Percentiles rank a stretch among this genome's conserved stretches.
Conservation (phyloP, 2,329 filamentous ascomycete genomes). For the Beauveria australis region DNA sequence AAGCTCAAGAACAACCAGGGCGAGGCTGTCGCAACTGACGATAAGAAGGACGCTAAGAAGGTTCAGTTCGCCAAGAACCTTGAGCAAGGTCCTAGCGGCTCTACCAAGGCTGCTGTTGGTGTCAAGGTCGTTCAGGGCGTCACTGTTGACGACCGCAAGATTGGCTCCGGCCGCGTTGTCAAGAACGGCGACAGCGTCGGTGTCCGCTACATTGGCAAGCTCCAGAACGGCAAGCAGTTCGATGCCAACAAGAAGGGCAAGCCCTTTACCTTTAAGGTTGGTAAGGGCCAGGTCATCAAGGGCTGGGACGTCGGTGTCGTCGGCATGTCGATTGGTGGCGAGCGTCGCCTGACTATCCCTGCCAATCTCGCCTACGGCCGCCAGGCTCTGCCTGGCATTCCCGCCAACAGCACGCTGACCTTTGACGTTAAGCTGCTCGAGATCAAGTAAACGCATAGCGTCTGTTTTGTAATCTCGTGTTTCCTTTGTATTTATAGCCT, state of each 20-base stretch:
- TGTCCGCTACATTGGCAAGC: constrained; percentile 98
- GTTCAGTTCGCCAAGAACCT: constrained; percentile 99
- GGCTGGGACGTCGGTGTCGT: constrained; percentile 93
- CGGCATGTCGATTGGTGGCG: constrained; percentile 88
- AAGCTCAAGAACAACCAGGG: constrained; percentile 99
- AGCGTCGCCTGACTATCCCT: constrained; percentile 87
- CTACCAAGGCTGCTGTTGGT: constrained; percentile 51
- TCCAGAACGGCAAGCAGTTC: constrained; percentile 88
- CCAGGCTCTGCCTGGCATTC: constrained; percentile 75
- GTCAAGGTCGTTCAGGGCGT: constrained; percentile 81
- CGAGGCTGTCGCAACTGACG: constrained; percentile 61
- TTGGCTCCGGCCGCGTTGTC: constrained; percentile 72
- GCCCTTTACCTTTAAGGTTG: constrained; percentile 93
- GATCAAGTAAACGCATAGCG: constrained; percentile 58
- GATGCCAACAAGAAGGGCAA: constrained; percentile 99
- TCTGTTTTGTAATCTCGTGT: not conserved
- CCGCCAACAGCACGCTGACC: constrained; percentile 79
- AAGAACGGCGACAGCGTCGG: constrained; percentile 88
- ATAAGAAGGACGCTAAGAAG: constrained; percentile 72
- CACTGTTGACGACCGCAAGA: constrained; percentile 90
- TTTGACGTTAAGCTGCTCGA: constrained; percentile 87
- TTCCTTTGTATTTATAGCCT: constrained; percentile 15
- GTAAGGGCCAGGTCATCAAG: constrained; percentile 93
- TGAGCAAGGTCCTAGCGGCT: constrained; percentile 86
- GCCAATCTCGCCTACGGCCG: constrained; percentile 83